phyloP scores from a whole-genome alignment of 1,139 yeast species.

The Taiozyma onychis region DNA sequence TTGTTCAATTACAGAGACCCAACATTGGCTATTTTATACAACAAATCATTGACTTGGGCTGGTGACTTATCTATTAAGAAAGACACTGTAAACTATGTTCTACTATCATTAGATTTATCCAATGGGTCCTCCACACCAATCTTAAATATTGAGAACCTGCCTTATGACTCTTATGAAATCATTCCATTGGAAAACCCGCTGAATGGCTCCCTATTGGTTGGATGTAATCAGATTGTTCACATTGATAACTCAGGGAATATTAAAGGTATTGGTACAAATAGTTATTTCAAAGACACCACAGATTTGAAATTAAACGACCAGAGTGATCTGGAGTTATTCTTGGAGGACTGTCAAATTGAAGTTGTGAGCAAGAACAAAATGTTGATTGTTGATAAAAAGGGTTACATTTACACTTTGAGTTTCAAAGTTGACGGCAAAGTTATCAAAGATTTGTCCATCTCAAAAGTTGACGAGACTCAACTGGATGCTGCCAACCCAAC shows the following conservation, averaged over 20 bases:
- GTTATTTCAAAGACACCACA: slow-evolving; percentile 46
- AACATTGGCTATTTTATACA: slow-evolving; percentile 66
- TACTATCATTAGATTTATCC: slow-evolving; percentile 61
- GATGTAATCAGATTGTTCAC: slow-evolving; percentile 74
- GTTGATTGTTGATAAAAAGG: slow-evolving; percentile 46
- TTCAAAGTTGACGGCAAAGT: slow-evolving; percentile 45
- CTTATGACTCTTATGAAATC: slow-evolving; percentile 66
- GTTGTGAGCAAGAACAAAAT: slow-evolving; percentile 46
- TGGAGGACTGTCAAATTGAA: slow-evolving; percentile 52
- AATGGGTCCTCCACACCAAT: slow-evolving; percentile 63
- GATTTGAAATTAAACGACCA: slow-evolving; percentile 48
- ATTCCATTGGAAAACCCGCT: slow-evolving; percentile 62
- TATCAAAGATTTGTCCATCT: slow-evolving; percentile 30
- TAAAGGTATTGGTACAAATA: slow-evolving; percentile 63
- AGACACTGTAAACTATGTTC: slow-evolving; percentile 59
- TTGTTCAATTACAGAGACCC: slow-evolving; percentile 71
- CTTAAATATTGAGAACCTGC: slow-evolving; percentile 56
- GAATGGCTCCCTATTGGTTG: slow-evolving; percentile 67
- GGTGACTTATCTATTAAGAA: slow-evolving; percentile 56
- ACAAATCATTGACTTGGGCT: slow-evolving; percentile 63
- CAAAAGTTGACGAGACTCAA: slow-evolving; percentile 13
- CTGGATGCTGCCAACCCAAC: slow-evolving; percentile 14
- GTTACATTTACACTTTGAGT: slow-evolving; percentile 44
- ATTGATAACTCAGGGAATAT: slow-evolving; percentile 78
- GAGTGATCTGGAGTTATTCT: slow-evolving; percentile 42